These are phyloP conservation scores for Fremontodendron californicum DNA, from an alignment of 345 rosid genomes.

Conservation along the genomic window DNA sequence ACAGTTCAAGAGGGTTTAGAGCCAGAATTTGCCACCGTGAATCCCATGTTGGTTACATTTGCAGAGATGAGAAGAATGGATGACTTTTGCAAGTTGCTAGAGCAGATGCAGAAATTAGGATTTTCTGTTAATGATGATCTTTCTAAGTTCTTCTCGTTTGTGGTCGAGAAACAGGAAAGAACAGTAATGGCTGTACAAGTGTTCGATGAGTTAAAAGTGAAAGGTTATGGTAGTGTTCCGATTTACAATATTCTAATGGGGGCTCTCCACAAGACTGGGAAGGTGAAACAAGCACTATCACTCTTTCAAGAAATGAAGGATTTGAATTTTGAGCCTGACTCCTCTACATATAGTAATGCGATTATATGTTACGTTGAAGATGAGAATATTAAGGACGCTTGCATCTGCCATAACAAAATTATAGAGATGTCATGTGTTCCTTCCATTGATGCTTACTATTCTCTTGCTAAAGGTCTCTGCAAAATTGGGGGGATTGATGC, in stretches of 20 bases:
- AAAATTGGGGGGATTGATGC: constrained; percentile 79
- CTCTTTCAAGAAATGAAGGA: constrained; percentile 53
- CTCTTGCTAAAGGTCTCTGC: constrained; percentile 71
- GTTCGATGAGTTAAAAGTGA: constrained; percentile 49
- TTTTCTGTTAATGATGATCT: constrained; percentile 56
- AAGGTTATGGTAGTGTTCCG: constrained; percentile 54
- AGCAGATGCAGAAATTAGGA: constrained; percentile 49
- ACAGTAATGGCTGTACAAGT: constrained; percentile 50
- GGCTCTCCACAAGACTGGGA: constrained; percentile 47
- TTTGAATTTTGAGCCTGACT: constrained; percentile 46
- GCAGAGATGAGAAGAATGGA: constrained; percentile 51
- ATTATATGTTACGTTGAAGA: constrained; percentile 51
- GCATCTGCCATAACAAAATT: constrained; percentile 64
- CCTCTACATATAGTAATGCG: constrained; percentile 52
- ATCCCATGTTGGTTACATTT: constrained; percentile 66
- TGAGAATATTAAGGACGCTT: constrained; percentile 59
- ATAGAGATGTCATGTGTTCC: constrained; percentile 65
- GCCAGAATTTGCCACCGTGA: constrained; percentile 60
- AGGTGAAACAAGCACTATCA: constrained; percentile 53
- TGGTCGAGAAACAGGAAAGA: constrained; percentile 50
- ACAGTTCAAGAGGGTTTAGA: constrained; percentile 59
- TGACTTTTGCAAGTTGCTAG: constrained; percentile 49
- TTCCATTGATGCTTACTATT: constrained; percentile 58
- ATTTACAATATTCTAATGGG: constrained; percentile 66
- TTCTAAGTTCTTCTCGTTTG: constrained; percentile 47